Conservation (phyloP, 1,284 basidiomycete genomes). For the Phellinidium pouzarii region DNA sequence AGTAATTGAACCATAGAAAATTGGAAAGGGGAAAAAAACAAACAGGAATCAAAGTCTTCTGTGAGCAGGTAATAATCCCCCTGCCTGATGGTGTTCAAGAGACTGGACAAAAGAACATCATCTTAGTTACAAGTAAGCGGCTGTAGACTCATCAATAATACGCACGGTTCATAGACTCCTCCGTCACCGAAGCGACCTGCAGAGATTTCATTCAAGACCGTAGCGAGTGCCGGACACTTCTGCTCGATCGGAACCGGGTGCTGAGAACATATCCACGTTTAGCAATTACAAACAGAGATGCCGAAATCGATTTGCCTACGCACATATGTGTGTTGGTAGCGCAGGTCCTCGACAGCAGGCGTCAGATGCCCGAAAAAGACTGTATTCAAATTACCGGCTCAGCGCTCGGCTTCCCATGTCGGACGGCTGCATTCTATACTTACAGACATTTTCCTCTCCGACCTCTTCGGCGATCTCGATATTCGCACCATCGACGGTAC, state of each 20-base stretch:
- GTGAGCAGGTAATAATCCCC: constrained; percentile 79
- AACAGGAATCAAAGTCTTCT: constrained; percentile 89
- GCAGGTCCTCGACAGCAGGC: constrained; percentile 74
- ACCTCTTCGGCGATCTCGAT: constrained; percentile 93
- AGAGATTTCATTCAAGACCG: constrained; percentile 68
- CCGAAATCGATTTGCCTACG: neutral
- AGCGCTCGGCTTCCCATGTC: neutral
- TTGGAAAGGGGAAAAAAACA: constrained; percentile 25
- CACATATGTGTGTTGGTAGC: constrained; percentile 72
- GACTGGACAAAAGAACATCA: constrained; percentile 27
- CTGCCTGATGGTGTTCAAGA: constrained; percentile 70
- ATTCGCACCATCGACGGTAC: constrained; percentile 87
- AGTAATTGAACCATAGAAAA: constrained; percentile 1
- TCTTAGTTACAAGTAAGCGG: neutral
- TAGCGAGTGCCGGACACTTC: constrained; percentile 73
- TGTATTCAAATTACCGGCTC: constrained; percentile 24
- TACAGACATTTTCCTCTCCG: constrained; percentile 65
- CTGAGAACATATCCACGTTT: neutral
- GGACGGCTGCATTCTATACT: constrained; percentile 30
- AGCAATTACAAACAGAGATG: neutral
- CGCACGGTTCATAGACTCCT: constrained; percentile 70
- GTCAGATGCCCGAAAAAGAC: constrained; percentile 84
- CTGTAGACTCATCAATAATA: neutral
- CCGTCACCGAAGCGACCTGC: constrained; percentile 73
- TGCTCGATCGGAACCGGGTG: constrained; percentile 73